Evolutionary conservation across 805 yeast species (phyloP), one percentile per base, ranked within the genome.

Genomic region (Saturnispora kantuleensis): DNA sequence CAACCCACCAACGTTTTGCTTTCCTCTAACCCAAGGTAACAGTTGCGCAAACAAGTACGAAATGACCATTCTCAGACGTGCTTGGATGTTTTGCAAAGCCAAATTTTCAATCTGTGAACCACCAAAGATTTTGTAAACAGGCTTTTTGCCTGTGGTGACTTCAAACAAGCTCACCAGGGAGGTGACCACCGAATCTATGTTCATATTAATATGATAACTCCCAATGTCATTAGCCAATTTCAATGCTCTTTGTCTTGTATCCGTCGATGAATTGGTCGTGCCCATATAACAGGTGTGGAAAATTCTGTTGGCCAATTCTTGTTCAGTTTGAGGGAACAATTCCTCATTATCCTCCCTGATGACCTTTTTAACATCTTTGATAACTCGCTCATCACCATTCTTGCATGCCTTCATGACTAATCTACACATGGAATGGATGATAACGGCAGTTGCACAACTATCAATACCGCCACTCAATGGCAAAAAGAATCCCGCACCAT

Each of bases 401-500:
- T 59, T 56, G 39, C 81, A 76, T n/a, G 85, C 89, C 13, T 73
- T 63, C 1, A 78, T 79, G 0, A 90, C 97, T 15, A 90, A 65
- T 31, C 87, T 69, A 60, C 97, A 90, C 98, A 93, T 93, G 16
- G 94, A 84, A 57, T 83, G 85, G 26, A 93, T 95, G 55, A 93
- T 88, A 13, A 84, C 84, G 0, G 97, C 93, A 0, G 98, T 93
- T 1, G 98, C 96, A 68, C 98, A 94, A 31, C 95, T 84, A 60
- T 93, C 99, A 51, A 93, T 90, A 41, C 99, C 99, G 15, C 99
- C 99, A 61, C 95, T 83, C 41, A 93, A 69, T 0, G 99, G 97
- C 38, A 93, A 68, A 64, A 93, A 94, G 60, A 73, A 93, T 0
- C 99, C 99, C 0, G 88, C 86, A 42, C 93, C 84, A 52, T 77